Conservation (phyloP, 1,284 basidiomycete species). For the Leccinum griseonigrum region DNA sequence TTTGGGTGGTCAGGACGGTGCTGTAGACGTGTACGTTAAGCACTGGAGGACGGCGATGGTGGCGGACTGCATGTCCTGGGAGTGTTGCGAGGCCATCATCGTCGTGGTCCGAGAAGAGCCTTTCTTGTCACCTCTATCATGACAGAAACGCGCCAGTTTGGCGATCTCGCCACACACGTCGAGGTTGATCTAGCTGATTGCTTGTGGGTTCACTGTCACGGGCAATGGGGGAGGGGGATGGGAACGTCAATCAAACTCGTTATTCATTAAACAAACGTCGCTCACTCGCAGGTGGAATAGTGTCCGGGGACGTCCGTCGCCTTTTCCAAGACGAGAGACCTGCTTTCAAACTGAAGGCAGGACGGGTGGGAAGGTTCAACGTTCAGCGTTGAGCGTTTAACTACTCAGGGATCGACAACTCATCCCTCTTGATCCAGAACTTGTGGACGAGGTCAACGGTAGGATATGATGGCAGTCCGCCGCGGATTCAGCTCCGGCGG, state of each 20-base stretch:
- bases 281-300: conserved; percentile 53
- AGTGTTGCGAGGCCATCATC: too few species aligned
- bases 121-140: too few species aligned
- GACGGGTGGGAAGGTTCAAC: conserved; percentile 37
- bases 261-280: neutral
- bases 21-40: too few species aligned
- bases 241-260: neutral
- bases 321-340: conserved; percentile 51
- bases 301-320: conserved; percentile 52
- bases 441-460: conserved; percentile 58
- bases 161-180: conserved; percentile 46
- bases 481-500: conserved; percentile 46
- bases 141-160: too few species aligned
- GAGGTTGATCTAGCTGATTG: conserved; percentile 67
- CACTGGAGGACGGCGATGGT: too few species aligned
- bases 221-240: neutral
- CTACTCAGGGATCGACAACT: conserved; percentile 67
- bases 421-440: conserved; percentile 77
- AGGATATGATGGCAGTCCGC: conserved; percentile 72
- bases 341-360: conserved; percentile 45
- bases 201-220: conserved; percentile 77
- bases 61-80: too few species aligned
- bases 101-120: too few species aligned
- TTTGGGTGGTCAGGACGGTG: conserved; percentile 1
- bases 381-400: conserved; percentile 33